Conservation (phyloP, 1,284 basidiomycete genomes). For the Puccinia novopanici region DNA sequence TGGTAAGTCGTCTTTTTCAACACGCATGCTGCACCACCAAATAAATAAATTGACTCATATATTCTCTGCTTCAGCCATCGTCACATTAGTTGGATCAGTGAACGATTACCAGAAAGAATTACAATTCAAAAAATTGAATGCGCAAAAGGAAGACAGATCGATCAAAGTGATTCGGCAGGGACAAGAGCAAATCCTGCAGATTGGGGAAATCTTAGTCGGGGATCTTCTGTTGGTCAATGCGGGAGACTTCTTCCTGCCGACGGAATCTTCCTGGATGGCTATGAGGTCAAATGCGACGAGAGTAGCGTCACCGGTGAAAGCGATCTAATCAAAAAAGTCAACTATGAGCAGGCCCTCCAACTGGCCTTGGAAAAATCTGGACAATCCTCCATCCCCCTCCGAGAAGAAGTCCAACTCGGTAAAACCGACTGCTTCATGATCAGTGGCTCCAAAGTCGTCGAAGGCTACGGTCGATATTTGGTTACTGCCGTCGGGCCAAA, state of each 20-base stretch:
- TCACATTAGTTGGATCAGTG: slow-evolving; percentile 53
- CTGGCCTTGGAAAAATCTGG: slow-evolving; percentile 25
- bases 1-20: slow-evolving; percentile 14
- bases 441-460: slow-evolving; percentile 52
- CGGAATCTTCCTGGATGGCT: slow-evolving; percentile 50
- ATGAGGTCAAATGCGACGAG: slow-evolving; percentile 53
- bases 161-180: slow-evolving; percentile 52
- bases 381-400: not conserved
- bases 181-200: slow-evolving; percentile 51
- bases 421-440: slow-evolving; percentile 52
- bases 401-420: slow-evolving; percentile 30
- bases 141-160: slow-evolving; percentile 52
- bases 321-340: slow-evolving; percentile 52
- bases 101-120: slow-evolving; percentile 53
- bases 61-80: slow-evolving; percentile 58
- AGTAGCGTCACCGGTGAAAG: slow-evolving; percentile 54
- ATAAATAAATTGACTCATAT: not conserved
- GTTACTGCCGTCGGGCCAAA: slow-evolving; percentile 52
- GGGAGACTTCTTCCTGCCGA: slow-evolving; percentile 52
- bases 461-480: slow-evolving; percentile 53
- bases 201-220: slow-evolving; percentile 51
- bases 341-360: slow-evolving; percentile 33
- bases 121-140: slow-evolving; percentile 53
- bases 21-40: too few relatives aligned
- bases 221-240: slow-evolving; percentile 52